Conservation (phyloP, 2,329 filamentous ascomycete species). For the Claviceps sorghi region DNA sequence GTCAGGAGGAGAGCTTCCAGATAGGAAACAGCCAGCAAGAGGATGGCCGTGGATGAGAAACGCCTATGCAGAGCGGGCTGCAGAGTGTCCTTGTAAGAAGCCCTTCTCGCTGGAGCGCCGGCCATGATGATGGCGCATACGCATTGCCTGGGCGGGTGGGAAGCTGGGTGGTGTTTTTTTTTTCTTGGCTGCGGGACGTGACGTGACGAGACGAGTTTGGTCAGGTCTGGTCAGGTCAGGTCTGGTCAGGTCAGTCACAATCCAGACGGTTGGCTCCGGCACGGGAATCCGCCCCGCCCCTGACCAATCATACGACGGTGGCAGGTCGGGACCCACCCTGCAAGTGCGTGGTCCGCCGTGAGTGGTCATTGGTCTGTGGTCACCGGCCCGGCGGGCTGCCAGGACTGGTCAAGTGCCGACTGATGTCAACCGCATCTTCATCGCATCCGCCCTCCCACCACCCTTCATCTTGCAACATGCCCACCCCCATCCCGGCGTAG, state of each 20-base stretch:
- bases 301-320: slow-evolving; percentile 17
- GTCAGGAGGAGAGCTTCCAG: slow-evolving; percentile 55
- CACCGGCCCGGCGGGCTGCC: too few species aligned
- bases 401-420: not conserved
- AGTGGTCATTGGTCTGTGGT: too few species aligned
- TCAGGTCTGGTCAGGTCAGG: not conserved
- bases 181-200: not conserved
- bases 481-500: not conserved
- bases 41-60: slow-evolving; percentile 63
- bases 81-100: slow-evolving; percentile 73
- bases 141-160: slow-evolving; percentile 13
- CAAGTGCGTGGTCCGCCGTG: too few species aligned
- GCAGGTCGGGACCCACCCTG: not conserved
- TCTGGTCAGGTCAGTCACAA: not conserved
- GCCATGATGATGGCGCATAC: slow-evolving; percentile 37
- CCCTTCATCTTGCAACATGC: not conserved
- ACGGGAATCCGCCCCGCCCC: slow-evolving; percentile 2
- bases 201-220: not conserved
- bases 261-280: not conserved
- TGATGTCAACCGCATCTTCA: not conserved
- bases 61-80: slow-evolving; percentile 77
- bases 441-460: not conserved
- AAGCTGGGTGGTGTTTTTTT: slow-evolving; percentile 3
- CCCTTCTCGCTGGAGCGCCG: slow-evolving; percentile 37
- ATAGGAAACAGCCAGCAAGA: slow-evolving; percentile 60